Conservation (phyloP, 169 alveolate species). For the Pseudocohnilembus persalinus region DNA sequence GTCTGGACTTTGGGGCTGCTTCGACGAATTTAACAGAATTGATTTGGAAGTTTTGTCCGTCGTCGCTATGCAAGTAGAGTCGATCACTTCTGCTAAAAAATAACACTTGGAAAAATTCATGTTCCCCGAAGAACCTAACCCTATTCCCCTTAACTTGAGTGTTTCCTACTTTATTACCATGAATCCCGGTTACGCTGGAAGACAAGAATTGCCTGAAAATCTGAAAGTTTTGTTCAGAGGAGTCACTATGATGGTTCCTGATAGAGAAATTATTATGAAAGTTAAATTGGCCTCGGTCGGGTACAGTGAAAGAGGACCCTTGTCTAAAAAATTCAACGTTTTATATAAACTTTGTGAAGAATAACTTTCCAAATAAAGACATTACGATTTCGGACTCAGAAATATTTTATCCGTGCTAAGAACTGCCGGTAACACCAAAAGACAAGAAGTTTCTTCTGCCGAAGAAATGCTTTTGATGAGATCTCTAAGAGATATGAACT, state of each 20-base stretch:
- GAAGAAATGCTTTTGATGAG: slow-evolving; percentile 88
- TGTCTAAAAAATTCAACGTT: slow-evolving; percentile 94
- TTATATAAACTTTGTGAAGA: slow-evolving; percentile 94
- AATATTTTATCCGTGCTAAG: slow-evolving; percentile 93
- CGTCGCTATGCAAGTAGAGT: slow-evolving; percentile 93
- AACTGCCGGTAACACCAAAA: slow-evolving; percentile 93
- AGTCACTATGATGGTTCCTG: slow-evolving; percentile 97
- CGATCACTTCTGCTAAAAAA: slow-evolving; percentile 91
- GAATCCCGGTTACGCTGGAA: slow-evolving; percentile 97
- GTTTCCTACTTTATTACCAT: slow-evolving; percentile 93
- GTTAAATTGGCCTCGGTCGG: slow-evolving; percentile 96
- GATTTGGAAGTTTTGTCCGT: slow-evolving; percentile 93
- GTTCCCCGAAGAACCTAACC: slow-evolving; percentile 92
- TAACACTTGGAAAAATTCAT: slow-evolving; percentile 82
- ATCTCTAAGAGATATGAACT: slow-evolving; percentile 95
- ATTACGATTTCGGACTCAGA: slow-evolving; percentile 95
- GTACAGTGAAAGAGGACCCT: slow-evolving; percentile 81
- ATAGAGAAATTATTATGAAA: slow-evolving; percentile 93
- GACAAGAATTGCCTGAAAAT: slow-evolving; percentile 94
- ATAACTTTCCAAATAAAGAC: slow-evolving; percentile 94
- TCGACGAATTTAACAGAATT: slow-evolving; percentile 94
- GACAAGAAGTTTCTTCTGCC: slow-evolving; percentile 85
- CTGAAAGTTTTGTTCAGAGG: slow-evolving; percentile 92
- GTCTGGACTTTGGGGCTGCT: slow-evolving; percentile 95
- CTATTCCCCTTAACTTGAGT: slow-evolving; percentile 81